phyloP scores from a whole-genome alignment of 345 rosid species.

The Balakata baccata region DNA sequence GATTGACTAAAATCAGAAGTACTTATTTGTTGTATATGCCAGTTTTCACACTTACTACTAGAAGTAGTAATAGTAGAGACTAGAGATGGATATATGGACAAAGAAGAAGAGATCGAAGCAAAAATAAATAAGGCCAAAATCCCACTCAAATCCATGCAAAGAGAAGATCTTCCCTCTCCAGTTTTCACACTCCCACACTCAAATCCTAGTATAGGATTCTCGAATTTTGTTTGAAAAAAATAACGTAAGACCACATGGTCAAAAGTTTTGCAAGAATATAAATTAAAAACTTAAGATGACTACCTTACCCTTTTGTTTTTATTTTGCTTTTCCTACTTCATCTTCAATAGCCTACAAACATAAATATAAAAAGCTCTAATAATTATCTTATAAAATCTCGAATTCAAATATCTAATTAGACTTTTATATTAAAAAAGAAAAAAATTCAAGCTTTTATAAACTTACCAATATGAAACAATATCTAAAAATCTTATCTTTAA shows the following conservation, averaged over 20 bases:
- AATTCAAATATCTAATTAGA: too few relatives aligned
- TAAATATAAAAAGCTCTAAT: too few relatives aligned
- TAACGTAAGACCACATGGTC: conserved; percentile 24
- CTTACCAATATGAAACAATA: neutral
- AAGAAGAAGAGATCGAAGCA: neutral
- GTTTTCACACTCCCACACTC: neutral
- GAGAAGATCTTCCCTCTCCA: neutral
- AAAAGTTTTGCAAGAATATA: conserved; percentile 14
- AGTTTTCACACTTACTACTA: conserved; percentile 4
- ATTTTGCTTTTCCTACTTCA: conserved; percentile 8
- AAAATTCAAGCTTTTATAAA: too few relatives aligned
- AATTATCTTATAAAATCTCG: too few relatives aligned
- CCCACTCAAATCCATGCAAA: conserved; percentile 56
- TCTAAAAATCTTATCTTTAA: neutral
- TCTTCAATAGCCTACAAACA: neutral
- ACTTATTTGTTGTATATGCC: conserved; percentile 25
- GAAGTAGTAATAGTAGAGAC: neutral
- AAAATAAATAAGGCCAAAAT: conserved; percentile 46
- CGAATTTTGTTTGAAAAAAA: conserved; percentile 14
- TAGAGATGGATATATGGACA: conserved; percentile 14
- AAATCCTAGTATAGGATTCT: conserved; percentile 21
- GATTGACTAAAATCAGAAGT: conserved; percentile 19
- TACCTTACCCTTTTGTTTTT: conserved; percentile 18
- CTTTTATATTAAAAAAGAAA: too few relatives aligned
- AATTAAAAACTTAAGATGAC: neutral